A percentile compares a stretch with the other conserved stretches of the same genome.
phyloP scores from a whole-genome alignment of 2,329 filamentous ascomycete species.

The Saccharata proteae region DNA sequence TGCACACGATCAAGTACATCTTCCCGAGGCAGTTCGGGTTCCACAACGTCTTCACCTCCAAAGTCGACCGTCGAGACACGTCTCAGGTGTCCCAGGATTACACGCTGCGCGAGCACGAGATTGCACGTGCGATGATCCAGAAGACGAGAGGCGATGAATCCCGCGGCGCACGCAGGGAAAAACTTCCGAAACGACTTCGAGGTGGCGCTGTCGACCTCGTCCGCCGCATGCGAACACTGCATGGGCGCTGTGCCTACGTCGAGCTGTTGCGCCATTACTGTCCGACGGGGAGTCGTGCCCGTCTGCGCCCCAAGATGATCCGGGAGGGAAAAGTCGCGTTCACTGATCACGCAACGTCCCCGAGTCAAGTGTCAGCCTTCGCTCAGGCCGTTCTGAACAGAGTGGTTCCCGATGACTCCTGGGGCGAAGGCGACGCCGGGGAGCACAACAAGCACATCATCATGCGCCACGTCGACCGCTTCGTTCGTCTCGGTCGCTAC shows the following conservation, averaged over 20 bases:
- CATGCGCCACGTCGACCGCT: constrained; percentile 59
- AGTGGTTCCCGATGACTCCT: constrained; percentile 64
- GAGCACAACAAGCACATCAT: constrained; percentile 50
- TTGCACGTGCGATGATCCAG: constrained; percentile 25
- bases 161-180: constrained; percentile 22
- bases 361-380: constrained; percentile 66
- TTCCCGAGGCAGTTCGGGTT: constrained; percentile 85
- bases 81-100: constrained; percentile 73
- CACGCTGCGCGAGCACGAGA: constrained; percentile 73
- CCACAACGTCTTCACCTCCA: constrained; percentile 81
- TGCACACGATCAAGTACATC: constrained; percentile 78
- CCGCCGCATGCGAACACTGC: constrained; percentile 54
- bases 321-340: too few relatives aligned
- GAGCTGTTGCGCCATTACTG: constrained; percentile 74
- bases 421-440: constrained; percentile 47
- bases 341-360: constrained; percentile 55
- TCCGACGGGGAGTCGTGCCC: too few relatives aligned
- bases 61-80: constrained; percentile 52
- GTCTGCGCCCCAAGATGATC: constrained; percentile 11
- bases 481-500: constrained; percentile 65
- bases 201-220: constrained; percentile 50
- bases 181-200: constrained; percentile 55
- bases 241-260: constrained; percentile 67
- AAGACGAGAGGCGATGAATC: constrained; percentile 15
- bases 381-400: constrained; percentile 64